These are phyloP conservation scores for Cercophora samala DNA, from an alignment of 495 filamentous ascomycete genomes.

Conservation along the genomic window DNA sequence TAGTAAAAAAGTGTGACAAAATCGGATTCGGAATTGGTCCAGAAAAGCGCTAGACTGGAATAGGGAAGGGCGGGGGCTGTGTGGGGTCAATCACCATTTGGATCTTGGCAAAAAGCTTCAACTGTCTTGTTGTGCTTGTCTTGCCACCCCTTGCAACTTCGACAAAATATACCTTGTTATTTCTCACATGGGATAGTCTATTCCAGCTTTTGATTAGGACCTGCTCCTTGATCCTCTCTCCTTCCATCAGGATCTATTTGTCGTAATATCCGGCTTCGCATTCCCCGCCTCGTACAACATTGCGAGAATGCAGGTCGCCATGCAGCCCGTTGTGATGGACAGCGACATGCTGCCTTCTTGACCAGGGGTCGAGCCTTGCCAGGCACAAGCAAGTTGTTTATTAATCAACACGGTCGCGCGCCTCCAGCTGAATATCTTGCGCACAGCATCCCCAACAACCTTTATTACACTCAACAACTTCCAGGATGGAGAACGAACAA, in stretches of 20 bases:
- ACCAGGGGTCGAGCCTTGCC: slow-evolving; percentile 1
- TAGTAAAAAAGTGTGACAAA: too few species aligned
- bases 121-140: too few species aligned
- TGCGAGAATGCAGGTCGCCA: background rate
- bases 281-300: background rate
- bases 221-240: too few species aligned
- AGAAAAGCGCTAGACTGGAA: too few species aligned
- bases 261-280: background rate
- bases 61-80: too few species aligned
- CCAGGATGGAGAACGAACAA: background rate
- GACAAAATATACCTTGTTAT: too few species aligned
- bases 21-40: too few species aligned
- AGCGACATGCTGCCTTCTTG: background rate
- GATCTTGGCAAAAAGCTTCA: too few species aligned
- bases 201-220: too few species aligned
- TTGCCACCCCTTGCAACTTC: too few species aligned
- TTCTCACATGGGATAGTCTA: too few species aligned
- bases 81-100: too few species aligned
- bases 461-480: background rate
- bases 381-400: background rate
- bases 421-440: background rate
- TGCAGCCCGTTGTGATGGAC: background rate
- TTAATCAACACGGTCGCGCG: background rate
- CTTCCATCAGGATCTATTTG: background rate
- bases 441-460: background rate